Evolutionary conservation across 768 basidiomycete genomes (phyloP), one percentile per base, ranked within the genome.

Genomic region (Mycena chlorophos): DNA sequence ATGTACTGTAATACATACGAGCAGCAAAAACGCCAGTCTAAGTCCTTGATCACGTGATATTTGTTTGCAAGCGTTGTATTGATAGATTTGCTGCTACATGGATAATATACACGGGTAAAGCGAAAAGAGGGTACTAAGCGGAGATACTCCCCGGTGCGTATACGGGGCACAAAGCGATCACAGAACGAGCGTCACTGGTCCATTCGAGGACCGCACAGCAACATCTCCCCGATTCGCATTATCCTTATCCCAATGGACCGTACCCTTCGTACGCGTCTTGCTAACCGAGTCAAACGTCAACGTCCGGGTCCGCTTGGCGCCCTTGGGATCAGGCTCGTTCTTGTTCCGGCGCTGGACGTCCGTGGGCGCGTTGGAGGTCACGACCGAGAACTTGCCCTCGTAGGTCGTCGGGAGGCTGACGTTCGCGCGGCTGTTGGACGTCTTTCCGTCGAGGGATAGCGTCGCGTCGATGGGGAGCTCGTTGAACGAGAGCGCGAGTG

Each of bases 351-450:
- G 51, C 16, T 53, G 39, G 17, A 78, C 63, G 6, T 23, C 12
- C 17, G 57, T 61, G 0, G 49, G 13, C 16, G 65, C 61, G 56
- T 69, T 55, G 26, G 69, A 49, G 1, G 70, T 71, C 27, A 49
- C 45, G 28, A 75, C 51, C n/a, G 55, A 55, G 64, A 77, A 78
- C 5, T 48, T 52, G 28, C 80, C 79, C 54, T 81, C 80, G 56
- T 70, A 81, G 2, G 74, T 71, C 23, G 61, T 49, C 46, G 73
- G 70, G 3, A 78, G 67, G 34, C 52, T 46, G 0, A 71, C 63
- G 16, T 58, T 51, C 10, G 69, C 65, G 1, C 20, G 54, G 5
- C 66, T 56, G 13, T 73, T 70, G 1, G 65, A 65, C 30, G 78
- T 69, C 26, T 45, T 53, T n/a, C 65, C 71, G 1, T 47, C 48